Percentiles rank a stretch among this genome's conserved stretches.
These are phyloP conservation scores for Aspergillus sp. DNA, from an alignment of 2,329 filamentous ascomycete species.

Conservation along the genomic window DNA sequence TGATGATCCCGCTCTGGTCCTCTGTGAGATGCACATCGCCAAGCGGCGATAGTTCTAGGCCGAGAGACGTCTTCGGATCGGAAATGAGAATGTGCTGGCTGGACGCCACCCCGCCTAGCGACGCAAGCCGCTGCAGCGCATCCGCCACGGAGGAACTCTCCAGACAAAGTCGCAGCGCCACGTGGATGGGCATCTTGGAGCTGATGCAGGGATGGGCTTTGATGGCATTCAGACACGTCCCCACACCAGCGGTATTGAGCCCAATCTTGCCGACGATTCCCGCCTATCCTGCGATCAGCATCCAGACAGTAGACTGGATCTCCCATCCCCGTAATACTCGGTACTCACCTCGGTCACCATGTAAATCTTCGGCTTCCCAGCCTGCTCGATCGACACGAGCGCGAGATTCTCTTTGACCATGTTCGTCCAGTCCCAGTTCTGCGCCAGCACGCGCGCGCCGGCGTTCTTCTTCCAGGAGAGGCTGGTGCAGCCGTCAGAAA, in stretches of 20 bases:
- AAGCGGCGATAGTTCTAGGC: slow-evolving; percentile 27
- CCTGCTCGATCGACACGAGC: slow-evolving; percentile 47
- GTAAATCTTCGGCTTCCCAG: slow-evolving; percentile 47
- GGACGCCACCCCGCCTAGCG: slow-evolving; percentile 51
- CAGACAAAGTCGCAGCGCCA: slow-evolving; percentile 56
- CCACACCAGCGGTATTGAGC: slow-evolving; percentile 58
- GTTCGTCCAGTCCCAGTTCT: slow-evolving; percentile 61
- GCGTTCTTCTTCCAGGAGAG: slow-evolving; percentile 49
- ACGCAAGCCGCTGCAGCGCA: slow-evolving; percentile 46
- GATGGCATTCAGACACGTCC: slow-evolving; percentile 62
- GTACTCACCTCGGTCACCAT: slow-evolving; percentile 51
- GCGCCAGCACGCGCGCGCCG: slow-evolving; percentile 43
- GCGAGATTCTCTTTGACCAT: slow-evolving; percentile 53
- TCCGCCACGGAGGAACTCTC: slow-evolving; percentile 49
- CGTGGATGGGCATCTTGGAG: slow-evolving; percentile 56
- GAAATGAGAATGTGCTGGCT: slow-evolving; percentile 57
- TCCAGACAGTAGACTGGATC: background rate
- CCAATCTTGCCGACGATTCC: slow-evolving; percentile 65
- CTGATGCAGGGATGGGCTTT: slow-evolving; percentile 54
- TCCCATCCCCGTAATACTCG: background rate
- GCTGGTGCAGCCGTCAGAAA: slow-evolving; percentile 58
- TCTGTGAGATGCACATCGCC: slow-evolving; percentile 34
- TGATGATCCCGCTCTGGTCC: slow-evolving; percentile 32
- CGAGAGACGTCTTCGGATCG: slow-evolving; percentile 36
- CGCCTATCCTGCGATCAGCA: slow-evolving; percentile 27